phyloP scores from a whole-genome alignment of 1,284 basidiomycete genomes.

The Cutaneotrichosporon curvatum region DNA sequence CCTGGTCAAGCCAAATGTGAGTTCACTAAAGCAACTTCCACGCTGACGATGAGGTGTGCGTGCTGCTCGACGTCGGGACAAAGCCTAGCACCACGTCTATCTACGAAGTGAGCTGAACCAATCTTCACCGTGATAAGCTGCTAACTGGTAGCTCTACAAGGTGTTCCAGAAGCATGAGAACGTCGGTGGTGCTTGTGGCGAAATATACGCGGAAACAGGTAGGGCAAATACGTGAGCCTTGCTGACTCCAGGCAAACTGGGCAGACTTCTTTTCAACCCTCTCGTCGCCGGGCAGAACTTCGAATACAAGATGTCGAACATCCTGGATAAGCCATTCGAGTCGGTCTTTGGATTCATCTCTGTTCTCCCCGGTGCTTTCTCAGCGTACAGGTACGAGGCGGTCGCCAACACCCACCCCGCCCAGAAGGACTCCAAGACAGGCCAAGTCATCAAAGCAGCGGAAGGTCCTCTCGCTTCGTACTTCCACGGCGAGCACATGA shows the following conservation, averaged over 20 bases:
- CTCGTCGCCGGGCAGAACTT: constrained; percentile 88
- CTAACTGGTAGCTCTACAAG: constrained; percentile 32
- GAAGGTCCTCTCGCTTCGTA: constrained; percentile 83
- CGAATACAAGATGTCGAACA: constrained; percentile 75
- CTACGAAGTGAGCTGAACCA: constrained; percentile 63
- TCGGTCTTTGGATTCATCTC: constrained; percentile 87
- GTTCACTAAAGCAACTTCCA: not conserved
- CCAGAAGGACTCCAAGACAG: too few species aligned
- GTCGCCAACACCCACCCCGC: constrained; percentile 57
- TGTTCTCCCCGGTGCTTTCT: constrained; percentile 79
- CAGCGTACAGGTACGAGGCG: constrained; percentile 81
- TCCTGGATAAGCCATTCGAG: constrained; percentile 86
- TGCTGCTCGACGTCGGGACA: constrained; percentile 86
- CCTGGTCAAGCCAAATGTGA: constrained; percentile 42
- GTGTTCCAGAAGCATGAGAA: constrained; percentile 83
- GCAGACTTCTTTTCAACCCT: constrained; percentile 74
- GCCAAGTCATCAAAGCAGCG: constrained; percentile 31
- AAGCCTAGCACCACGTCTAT: constrained; percentile 89
- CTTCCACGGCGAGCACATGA: constrained; percentile 87
- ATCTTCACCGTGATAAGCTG: too few species aligned
- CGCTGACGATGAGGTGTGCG: constrained; percentile 63
- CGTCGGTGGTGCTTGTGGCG: constrained; percentile 91
- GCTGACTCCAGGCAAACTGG: constrained; percentile 54
- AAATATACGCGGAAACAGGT: constrained; percentile 72
- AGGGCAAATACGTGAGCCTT: not conserved